phyloP scores from a whole-genome alignment of 2,329 filamentous ascomycete species.

The Calonectria leucothoes region DNA sequence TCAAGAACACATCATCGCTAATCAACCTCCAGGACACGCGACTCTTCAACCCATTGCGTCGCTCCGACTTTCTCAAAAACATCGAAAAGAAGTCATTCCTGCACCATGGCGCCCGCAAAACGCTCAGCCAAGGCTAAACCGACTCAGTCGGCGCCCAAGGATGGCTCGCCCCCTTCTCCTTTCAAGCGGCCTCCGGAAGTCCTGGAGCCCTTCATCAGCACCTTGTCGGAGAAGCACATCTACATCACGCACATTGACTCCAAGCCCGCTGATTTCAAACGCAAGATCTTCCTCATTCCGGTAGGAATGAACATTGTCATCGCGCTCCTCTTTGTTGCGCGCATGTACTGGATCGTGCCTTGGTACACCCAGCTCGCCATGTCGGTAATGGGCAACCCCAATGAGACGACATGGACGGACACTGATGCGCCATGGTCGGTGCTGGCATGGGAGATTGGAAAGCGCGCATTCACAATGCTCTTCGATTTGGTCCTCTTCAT shows the following conservation, averaged over 20 bases:
- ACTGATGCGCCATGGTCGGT: slow-evolving; percentile 66
- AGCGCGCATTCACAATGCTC: slow-evolving; percentile 74
- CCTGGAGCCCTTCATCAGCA: slow-evolving; percentile 74
- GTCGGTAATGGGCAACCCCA: slow-evolving; percentile 73
- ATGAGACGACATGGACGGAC: slow-evolving; percentile 74
- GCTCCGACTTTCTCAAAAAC: not conserved
- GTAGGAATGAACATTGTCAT: slow-evolving; percentile 80
- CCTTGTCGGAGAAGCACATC: slow-evolving; percentile 75
- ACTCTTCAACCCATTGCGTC: slow-evolving; percentile 16
- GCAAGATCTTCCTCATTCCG: slow-evolving; percentile 84
- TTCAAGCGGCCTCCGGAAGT: slow-evolving; percentile 75
- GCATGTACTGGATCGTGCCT: slow-evolving; percentile 75
- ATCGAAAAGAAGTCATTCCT: not conserved
- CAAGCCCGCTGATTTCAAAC: slow-evolving; percentile 77
- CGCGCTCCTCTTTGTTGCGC: slow-evolving; percentile 71
- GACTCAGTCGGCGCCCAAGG: slow-evolving; percentile 39
- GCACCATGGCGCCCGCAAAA: slow-evolving; percentile 49
- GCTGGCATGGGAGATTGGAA: slow-evolving; percentile 66
- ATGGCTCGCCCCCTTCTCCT: slow-evolving; percentile 65
- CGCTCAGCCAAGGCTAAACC: slow-evolving; percentile 47
- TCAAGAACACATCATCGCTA: slow-evolving; percentile 35
- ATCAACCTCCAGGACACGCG: slow-evolving; percentile 20
- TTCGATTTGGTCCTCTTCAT: slow-evolving; percentile 78
- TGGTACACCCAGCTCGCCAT: slow-evolving; percentile 78
- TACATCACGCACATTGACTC: slow-evolving; percentile 89